Percentiles rank a stretch among this genome's conserved stretches.
These are phyloP conservation scores for Fusarium armeniacum DNA, from an alignment of 2,329 filamentous ascomycete species.

Conservation along the genomic window DNA sequence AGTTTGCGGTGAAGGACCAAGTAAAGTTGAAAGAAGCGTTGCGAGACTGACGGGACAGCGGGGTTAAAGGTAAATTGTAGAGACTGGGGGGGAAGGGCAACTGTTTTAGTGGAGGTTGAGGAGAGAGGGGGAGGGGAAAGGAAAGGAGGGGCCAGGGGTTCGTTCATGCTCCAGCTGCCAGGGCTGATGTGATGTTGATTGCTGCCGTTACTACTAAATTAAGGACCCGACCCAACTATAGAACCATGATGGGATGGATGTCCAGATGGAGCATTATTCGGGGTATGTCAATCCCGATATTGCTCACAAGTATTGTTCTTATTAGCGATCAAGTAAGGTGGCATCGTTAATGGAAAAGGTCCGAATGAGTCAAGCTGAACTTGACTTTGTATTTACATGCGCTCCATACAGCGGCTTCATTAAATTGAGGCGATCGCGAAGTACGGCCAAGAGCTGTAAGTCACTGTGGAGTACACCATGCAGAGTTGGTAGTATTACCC, in stretches of 20 bases:
- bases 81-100: conserved; percentile 30
- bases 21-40: conserved; percentile 29
- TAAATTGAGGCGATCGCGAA: conserved; percentile 29
- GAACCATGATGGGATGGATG: background rate
- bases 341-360: background rate
- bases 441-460: conserved; percentile 1
- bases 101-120: too few species aligned
- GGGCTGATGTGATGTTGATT: conserved; percentile 25
- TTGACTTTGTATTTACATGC: conserved; percentile 6
- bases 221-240: conserved; percentile 15
- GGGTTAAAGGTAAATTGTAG: conserved; percentile 32
- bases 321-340: conserved; percentile 3
- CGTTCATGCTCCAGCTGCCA: conserved; percentile 2
- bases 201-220: conserved; percentile 31
- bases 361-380: conserved; percentile 10
- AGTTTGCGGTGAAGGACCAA: conserved; percentile 44
- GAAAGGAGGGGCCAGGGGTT: conserved; percentile 4
- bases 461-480: conserved; percentile 14
- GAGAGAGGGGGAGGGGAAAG: conserved; percentile 14
- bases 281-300: background rate
- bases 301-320: background rate
- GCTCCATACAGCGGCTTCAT: conserved; percentile 30
- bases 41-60: conserved; percentile 30
- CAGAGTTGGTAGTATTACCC: background rate
- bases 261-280: conserved; percentile 26